A percentile compares a stretch with the other conserved stretches of the same genome.
Evolutionary conservation across 352 stramenopile species (phyloP).

Genomic region (Pelagophyceae sp.): DNA sequence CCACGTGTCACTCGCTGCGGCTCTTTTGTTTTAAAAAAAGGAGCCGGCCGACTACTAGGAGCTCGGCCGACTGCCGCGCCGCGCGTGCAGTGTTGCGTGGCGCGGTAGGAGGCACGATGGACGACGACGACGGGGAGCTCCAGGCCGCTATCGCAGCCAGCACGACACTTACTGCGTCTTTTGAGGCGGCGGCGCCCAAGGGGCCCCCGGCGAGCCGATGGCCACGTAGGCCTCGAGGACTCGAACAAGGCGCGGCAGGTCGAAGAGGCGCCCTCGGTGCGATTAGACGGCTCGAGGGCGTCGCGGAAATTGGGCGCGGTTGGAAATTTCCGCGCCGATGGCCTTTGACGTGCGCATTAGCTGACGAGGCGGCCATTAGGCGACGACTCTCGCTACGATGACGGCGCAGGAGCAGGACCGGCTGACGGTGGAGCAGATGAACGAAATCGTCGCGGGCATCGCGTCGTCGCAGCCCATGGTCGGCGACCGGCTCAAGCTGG

Average conservation of each 20-base stretch:
- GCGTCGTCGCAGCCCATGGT: conserved; percentile 5
- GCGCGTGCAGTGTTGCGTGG: no score
- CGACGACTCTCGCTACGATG: background rate
- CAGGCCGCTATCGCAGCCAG: background rate
- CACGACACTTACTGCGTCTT: background rate
- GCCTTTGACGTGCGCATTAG: no score
- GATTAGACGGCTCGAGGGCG: no score
- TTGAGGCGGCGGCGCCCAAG: background rate
- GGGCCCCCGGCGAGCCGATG: background rate
- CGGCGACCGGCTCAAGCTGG: background rate
- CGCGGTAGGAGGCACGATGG: no score
- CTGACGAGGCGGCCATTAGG: background rate
- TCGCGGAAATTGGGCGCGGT: no score
- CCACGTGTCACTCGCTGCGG: no score
- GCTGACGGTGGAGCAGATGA: conserved; percentile 10
- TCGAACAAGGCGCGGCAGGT: background rate
- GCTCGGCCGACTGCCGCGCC: no score
- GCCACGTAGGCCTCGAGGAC: background rate
- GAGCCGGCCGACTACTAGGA: no score
- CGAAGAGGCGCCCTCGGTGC: no score
- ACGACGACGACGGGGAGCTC: background rate
- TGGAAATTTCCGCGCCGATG: no score
- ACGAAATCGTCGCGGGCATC: background rate
- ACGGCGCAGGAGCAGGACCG: background rate
- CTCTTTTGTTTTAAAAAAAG: no score